Conservation (phyloP, 306 rosid genomes). For the Heteromeles arbutifolia region DNA sequence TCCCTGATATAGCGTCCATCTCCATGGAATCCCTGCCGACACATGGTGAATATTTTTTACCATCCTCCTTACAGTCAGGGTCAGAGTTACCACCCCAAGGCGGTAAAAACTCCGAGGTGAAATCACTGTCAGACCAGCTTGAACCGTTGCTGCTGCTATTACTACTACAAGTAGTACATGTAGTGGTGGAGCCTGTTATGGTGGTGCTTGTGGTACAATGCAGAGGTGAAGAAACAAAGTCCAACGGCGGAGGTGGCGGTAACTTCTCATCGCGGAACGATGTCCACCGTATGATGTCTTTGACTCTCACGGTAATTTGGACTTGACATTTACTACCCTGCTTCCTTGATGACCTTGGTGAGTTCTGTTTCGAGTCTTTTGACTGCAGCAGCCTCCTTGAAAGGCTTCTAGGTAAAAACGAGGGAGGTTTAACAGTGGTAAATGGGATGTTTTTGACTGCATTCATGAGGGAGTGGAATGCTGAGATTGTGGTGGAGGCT, state of each 20-base stretch:
- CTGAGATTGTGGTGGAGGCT: slow-evolving; percentile 25
- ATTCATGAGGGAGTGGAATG: slow-evolving; percentile 48
- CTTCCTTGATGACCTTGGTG: neutral
- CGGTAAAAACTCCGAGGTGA: slow-evolving; percentile 32
- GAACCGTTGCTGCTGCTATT: slow-evolving; percentile 34
- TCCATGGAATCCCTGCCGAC: slow-evolving; percentile 46
- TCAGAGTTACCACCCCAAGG: slow-evolving; percentile 17
- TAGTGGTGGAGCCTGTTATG: slow-evolving; percentile 15
- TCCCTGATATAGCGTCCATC: slow-evolving; percentile 13
- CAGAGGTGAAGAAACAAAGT: slow-evolving; percentile 22
- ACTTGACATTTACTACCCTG: slow-evolving; percentile 3
- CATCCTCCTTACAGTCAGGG: neutral
- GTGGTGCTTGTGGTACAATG: slow-evolving; percentile 21
- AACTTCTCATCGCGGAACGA: slow-evolving; percentile 50
- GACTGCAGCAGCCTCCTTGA: slow-evolving; percentile 33
- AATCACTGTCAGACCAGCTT: slow-evolving; percentile 84
- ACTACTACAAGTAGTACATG: slow-evolving; percentile 12
- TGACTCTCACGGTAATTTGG: slow-evolving; percentile 36
- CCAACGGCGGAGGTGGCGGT: slow-evolving; percentile 29
- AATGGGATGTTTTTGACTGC: slow-evolving; percentile 43
- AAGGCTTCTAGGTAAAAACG: slow-evolving; percentile 42
- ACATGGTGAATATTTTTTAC: slow-evolving; percentile 25
- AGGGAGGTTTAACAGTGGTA: slow-evolving; percentile 30
- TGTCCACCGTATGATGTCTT: slow-evolving; percentile 77
- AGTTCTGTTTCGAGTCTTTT: slow-evolving; percentile 13